Conservation (phyloP, 2,329 filamentous ascomycete species). For the Trichoderma breve region DNA sequence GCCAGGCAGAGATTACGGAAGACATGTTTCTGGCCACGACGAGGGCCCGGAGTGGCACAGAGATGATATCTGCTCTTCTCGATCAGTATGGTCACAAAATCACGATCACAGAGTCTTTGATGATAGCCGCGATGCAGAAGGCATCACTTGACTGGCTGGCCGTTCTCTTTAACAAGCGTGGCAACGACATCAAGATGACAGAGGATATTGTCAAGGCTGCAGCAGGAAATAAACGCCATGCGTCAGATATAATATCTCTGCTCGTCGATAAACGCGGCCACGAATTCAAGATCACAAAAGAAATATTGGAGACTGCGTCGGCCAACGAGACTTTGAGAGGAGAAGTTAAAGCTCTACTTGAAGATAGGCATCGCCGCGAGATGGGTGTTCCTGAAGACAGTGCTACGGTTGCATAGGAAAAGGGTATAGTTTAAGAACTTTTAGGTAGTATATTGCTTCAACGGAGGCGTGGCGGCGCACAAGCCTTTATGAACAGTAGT, state of each 20-base stretch:
- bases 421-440: background rate
- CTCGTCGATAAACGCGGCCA: background rate
- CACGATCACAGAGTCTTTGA: background rate
- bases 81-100: background rate
- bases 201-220: background rate
- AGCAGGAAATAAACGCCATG: too few species aligned
- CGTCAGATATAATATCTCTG: background rate
- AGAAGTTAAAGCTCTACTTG: background rate
- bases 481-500: background rate
- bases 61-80: background rate
- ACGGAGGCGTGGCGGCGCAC: background rate
- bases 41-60: background rate
- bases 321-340: background rate
- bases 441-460: background rate
- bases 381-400: background rate
- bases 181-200: background rate
- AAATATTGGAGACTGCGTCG: background rate
- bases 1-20: background rate
- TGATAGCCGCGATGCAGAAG: background rate
- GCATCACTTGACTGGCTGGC: background rate
- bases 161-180: background rate
- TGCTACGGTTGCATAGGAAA: background rate
- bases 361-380: background rate
- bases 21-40: background rate
- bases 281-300: background rate